These are phyloP conservation scores for Spongospora subterranea DNA, from an alignment of 208 protist species.

Conservation along the genomic window DNA sequence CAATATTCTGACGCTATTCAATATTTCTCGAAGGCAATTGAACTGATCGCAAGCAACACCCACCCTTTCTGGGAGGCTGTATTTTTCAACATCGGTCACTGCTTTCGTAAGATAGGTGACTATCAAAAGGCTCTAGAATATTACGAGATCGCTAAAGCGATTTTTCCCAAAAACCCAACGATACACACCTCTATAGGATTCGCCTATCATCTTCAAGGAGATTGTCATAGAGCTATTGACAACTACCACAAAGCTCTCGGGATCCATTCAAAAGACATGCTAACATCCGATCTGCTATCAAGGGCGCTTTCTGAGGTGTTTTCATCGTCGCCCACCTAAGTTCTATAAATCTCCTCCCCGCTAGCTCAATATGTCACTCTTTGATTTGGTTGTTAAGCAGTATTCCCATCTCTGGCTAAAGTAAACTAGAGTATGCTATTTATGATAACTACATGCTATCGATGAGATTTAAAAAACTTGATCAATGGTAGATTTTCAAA, in stretches of 20 bases:
- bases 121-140: slow-evolving; percentile 67
- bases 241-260: slow-evolving; percentile 70
- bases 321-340: too few relatives aligned
- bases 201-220: slow-evolving; percentile 66
- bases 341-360: too few relatives aligned
- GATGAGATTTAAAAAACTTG: too few relatives aligned
- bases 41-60: slow-evolving; percentile 51
- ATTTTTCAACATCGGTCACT: slow-evolving; percentile 69
- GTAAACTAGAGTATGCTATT: too few relatives aligned
- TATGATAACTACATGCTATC: too few relatives aligned
- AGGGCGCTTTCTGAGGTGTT: slow-evolving; percentile 56
- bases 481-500: slow-evolving; percentile 31
- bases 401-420: too few relatives aligned
- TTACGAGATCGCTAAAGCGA: slow-evolving; percentile 63
- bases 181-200: slow-evolving; percentile 70
- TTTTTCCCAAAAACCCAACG: slow-evolving; percentile 51
- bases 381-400: too few relatives aligned
- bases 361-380: too few relatives aligned
- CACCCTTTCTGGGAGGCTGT: slow-evolving; percentile 64
- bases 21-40: slow-evolving; percentile 47
- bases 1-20: slow-evolving; percentile 61
- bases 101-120: slow-evolving; percentile 63
- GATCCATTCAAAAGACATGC: slow-evolving; percentile 67
- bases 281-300: slow-evolving; percentile 66
- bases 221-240: slow-evolving; percentile 65